Evolutionary conservation across 176 grass and related monocot species (phyloP), one percentile per base, ranked within the genome.

Genomic region (Lolium rigidum): DNA sequence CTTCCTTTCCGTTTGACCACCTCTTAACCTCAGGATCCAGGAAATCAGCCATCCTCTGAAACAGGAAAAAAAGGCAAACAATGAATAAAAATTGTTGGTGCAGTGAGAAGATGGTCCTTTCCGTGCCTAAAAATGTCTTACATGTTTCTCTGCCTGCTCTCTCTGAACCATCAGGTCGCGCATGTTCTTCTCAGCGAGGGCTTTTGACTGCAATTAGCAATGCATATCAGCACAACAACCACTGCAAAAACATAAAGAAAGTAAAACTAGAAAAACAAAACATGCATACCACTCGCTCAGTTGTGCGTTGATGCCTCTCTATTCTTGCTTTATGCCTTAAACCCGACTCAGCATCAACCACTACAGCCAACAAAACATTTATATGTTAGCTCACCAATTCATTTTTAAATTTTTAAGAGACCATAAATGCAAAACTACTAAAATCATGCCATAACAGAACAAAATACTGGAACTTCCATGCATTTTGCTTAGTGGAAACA

Each of bases 1-100:
- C 97, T 88, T 94, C 92, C 81, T 99, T 99, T 78, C 97, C 97
- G 17, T 90, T 95, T 79, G 97, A 99, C 97, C 97, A 99, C 84
- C 97, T 88, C 88, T 94, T 99, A 77, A 99, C 87, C 28, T 99
- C 97, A 52, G 92, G 88, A 88, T 96, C 94, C 70, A 99, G 82
- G 88, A 90, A 94, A 57, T 99, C 97, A 31, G 97, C 87, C 70
- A 99, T n/a, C 67, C 97, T 99, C 97, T 99, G 88, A 81, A 91
- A 87, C 39, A 66, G 55, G 12, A 77, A 41, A 72, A 24, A 56
- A 65, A 10, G 35, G 1, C 28, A 50, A 10, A 39, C 28, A 63
- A 83, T 88, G 35, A 83, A 83, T 54, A 78, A 51, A 86, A 76
- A 43, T 7, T 60, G 41, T 56, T 50, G 57, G 28, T 39, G 38